Conservation (phyloP, 176 grass and related monocot genomes). For the Phoenix dactylifera region DNA sequence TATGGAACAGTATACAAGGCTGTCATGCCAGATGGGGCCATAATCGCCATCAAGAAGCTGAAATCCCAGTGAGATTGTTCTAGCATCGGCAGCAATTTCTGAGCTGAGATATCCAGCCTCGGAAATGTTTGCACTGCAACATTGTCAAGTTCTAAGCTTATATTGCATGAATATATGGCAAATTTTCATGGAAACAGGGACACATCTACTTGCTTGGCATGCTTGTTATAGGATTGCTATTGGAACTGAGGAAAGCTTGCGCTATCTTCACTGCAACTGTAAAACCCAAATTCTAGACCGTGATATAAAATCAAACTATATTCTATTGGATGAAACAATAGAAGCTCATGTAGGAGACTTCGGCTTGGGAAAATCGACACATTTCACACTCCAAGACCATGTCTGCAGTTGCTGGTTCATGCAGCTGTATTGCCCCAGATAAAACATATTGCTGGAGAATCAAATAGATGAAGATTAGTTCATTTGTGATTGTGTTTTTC, state of each 20-base stretch:
- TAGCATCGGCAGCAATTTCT: conserved; percentile 69
- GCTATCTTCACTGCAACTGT: conserved; percentile 76
- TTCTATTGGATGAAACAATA: conserved; percentile 76
- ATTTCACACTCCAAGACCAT: conserved; percentile 75
- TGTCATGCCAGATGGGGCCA: conserved; percentile 46
- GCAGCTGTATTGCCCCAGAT: conserved; percentile 88
- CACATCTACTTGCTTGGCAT: conserved; percentile 57
- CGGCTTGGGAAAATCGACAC: conserved; percentile 65
- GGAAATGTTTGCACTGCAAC: conserved; percentile 91
- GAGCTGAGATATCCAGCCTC: conserved; percentile 79
- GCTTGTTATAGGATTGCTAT: conserved; percentile 65
- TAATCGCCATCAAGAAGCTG: conserved; percentile 81
- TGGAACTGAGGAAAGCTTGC: conserved; percentile 63
- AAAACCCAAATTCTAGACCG: conserved; percentile 76
- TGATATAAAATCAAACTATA: conserved; percentile 97
- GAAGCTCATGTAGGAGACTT: conserved; percentile 91
- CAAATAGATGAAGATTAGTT: no score
- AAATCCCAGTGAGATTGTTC: conserved; percentile 70
- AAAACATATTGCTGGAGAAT: background rate
- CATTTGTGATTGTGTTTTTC: no score
- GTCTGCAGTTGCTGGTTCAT: conserved; percentile 79
- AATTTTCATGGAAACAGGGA: conserved; percentile 71
- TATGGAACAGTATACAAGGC: conserved; percentile 39
- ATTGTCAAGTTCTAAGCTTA: conserved; percentile 89
- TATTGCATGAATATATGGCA: conserved; percentile 61